Conservation (phyloP, 2,329 filamentous ascomycete species). For the Lachnellula hyalina region DNA sequence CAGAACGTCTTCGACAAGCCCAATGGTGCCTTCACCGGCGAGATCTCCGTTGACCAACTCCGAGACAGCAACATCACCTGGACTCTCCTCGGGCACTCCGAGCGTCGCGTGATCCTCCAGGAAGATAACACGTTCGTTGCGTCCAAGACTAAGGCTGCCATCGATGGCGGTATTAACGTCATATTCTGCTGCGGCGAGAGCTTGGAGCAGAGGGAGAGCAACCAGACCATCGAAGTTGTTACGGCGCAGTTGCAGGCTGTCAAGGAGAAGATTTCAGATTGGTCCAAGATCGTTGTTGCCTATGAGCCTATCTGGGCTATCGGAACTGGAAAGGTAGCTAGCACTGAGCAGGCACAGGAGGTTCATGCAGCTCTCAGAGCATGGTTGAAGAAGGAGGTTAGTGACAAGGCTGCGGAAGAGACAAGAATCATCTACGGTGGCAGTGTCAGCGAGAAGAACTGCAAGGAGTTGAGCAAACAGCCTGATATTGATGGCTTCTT, state of each 20-base stretch:
- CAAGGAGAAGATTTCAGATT: constrained; percentile 73
- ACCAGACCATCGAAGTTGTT: constrained; percentile 80
- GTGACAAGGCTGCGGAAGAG: constrained; percentile 70
- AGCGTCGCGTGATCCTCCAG: constrained; percentile 83
- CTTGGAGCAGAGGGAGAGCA: constrained; percentile 82
- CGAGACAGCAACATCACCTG: constrained; percentile 84
- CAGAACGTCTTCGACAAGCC: constrained; percentile 98
- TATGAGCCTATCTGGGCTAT: constrained; percentile 99
- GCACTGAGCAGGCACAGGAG: constrained; percentile 85
- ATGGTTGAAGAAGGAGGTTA: constrained; percentile 78
- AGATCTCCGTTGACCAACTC: constrained; percentile 89
- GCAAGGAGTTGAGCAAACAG: constrained; percentile 85
- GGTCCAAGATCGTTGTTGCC: constrained; percentile 91
- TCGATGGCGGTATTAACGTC: constrained; percentile 80
- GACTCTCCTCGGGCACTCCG: constrained; percentile 90
- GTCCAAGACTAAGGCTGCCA: constrained; percentile 88
- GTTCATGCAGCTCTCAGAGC: constrained; percentile 86
- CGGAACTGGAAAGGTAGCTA: constrained; percentile 90
- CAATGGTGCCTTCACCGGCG: constrained; percentile 93
- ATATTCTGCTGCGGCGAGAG: constrained; percentile 98
- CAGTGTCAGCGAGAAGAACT: constrained; percentile 98
- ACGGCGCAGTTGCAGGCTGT: constrained; percentile 81
- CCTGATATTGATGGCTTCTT: constrained; percentile 96
- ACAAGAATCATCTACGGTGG: constrained; percentile 96
- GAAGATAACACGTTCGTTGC: constrained; percentile 84